Conservation (phyloP, 129 eudicot genomes). For the Pseudognaphalium luteoalbum region DNA sequence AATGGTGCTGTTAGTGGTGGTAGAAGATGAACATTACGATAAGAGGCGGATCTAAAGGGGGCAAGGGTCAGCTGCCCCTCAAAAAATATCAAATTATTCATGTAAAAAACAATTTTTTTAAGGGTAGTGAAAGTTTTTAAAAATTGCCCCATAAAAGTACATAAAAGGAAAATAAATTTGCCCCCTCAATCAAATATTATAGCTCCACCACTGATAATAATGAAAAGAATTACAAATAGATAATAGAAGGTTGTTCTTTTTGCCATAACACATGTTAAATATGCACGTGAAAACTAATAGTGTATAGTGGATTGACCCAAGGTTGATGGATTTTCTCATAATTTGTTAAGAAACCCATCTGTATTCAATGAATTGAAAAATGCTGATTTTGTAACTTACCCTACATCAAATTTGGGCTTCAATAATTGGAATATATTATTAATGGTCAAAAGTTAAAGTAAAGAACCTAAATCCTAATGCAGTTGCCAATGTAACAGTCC, state of each 20-base stretch:
- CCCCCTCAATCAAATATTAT: too few species aligned
- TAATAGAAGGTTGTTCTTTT: neutral
- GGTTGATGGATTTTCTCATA: conserved; percentile 16
- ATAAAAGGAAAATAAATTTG: too few species aligned
- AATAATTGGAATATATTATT: neutral
- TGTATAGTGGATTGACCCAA: neutral
- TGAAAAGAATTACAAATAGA: conserved; percentile 1
- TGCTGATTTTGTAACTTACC: neutral
- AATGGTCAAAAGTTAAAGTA: neutral
- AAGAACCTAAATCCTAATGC: neutral
- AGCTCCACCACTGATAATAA: too few species aligned
- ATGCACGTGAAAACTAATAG: neutral
- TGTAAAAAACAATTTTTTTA: too few species aligned
- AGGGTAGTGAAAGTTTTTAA: too few species aligned
- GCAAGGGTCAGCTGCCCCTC: too few species aligned
- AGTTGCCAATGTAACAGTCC: neutral
- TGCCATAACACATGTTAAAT: conserved; percentile 10
- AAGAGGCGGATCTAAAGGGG: neutral
- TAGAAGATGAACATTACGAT: conserved; percentile 25
- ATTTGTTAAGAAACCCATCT: neutral
- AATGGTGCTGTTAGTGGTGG: conserved; percentile 20
- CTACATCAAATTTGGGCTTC: neutral
- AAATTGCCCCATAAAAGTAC: too few species aligned
- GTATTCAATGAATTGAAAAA: neutral
- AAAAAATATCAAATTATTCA: too few species aligned